Percentiles rank a stretch among this genome's conserved stretches.
Conservation (phyloP, 805 yeast species). For the Pichia insulana region DNA sequence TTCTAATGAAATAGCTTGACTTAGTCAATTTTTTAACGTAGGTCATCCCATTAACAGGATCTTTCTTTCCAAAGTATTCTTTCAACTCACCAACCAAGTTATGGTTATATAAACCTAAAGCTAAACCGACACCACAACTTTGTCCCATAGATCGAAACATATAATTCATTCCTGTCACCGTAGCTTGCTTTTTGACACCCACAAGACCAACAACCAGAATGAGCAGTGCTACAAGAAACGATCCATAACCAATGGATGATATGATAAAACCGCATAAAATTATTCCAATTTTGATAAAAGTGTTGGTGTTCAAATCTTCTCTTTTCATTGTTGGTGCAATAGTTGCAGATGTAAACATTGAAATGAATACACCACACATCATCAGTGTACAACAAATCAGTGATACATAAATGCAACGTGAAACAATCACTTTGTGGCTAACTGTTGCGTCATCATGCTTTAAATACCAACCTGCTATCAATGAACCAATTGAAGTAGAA, state of each 20-base stretch:
- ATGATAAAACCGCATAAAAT: conserved; percentile 23
- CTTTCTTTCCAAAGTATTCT: conserved; percentile 21
- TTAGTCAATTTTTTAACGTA: conserved; percentile 17
- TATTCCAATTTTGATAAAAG: conserved; percentile 14
- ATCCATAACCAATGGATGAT: conserved; percentile 34
- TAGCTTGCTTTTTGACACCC: conserved; percentile 37
- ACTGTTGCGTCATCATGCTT: conserved; percentile 17
- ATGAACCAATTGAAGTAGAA: conserved; percentile 32
- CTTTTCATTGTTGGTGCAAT: conserved; percentile 18
- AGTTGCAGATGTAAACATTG: conserved; percentile 13
- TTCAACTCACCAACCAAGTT: conserved; percentile 25
- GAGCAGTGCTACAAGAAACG: conserved; percentile 31
- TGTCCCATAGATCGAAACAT: conserved; percentile 42
- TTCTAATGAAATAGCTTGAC: conserved; percentile 23
- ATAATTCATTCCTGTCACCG: conserved; percentile 41
- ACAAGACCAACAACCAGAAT: conserved; percentile 37
- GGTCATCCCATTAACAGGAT: conserved; percentile 18
- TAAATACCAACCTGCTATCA: conserved; percentile 30
- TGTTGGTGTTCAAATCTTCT: conserved; percentile 10
- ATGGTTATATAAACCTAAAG: conserved; percentile 31
- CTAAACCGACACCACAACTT: conserved; percentile 37
- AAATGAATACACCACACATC: conserved; percentile 17
- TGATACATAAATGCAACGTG: conserved; percentile 18
- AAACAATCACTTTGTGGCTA: conserved; percentile 14
- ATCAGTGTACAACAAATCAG: conserved; percentile 17